phyloP scores from a whole-genome alignment of 2,329 filamentous ascomycete genomes.

The Fusarium goolgardi region DNA sequence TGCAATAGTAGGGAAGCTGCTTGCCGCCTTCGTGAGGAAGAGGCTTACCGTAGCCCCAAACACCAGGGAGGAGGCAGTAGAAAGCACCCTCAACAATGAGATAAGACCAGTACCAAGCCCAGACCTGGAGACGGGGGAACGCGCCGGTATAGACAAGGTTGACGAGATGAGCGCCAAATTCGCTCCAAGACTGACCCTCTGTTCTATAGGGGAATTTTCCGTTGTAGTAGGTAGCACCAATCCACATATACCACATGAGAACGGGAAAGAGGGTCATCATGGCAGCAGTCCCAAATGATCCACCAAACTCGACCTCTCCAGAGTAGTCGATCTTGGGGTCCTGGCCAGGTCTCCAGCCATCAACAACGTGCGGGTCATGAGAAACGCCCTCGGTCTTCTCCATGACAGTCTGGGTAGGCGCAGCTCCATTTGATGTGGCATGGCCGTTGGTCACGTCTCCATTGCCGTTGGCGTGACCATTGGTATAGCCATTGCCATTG shows the following conservation, averaged over 20 bases:
- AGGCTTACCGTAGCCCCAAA: constrained; percentile 89
- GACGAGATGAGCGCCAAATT: constrained; percentile 79
- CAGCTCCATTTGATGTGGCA: constrained; percentile 29
- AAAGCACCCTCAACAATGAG: constrained; percentile 84
- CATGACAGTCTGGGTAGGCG: constrained; percentile 22
- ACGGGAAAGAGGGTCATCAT: constrained; percentile 96
- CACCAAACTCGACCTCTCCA: constrained; percentile 84
- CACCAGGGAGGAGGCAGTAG: constrained; percentile 88
- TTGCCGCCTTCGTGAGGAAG: constrained; percentile 84
- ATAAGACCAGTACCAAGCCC: constrained; percentile 95
- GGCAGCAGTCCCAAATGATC: constrained; percentile 78
- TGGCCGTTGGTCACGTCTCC: constrained; percentile 45
- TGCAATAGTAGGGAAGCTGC: constrained; percentile 95
- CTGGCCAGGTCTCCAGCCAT: constrained; percentile 69
- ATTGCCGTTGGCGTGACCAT: constrained; percentile 44
- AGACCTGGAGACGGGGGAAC: constrained; percentile 84
- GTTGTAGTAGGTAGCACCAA: constrained; percentile 91
- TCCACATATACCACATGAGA: constrained; percentile 99
- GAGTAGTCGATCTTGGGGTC: constrained; percentile 73
- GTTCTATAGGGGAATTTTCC: constrained; percentile 79
- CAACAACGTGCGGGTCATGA: constrained; percentile 50
- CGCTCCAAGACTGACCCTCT: constrained; percentile 72
- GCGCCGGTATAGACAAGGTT: constrained; percentile 83
- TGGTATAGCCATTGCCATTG: neutral
- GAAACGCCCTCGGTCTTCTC: constrained; percentile 39